These are phyloP conservation scores for Phytophthora hybrid DNA, from an alignment of 352 stramenopile genomes.

Conservation along the genomic window DNA sequence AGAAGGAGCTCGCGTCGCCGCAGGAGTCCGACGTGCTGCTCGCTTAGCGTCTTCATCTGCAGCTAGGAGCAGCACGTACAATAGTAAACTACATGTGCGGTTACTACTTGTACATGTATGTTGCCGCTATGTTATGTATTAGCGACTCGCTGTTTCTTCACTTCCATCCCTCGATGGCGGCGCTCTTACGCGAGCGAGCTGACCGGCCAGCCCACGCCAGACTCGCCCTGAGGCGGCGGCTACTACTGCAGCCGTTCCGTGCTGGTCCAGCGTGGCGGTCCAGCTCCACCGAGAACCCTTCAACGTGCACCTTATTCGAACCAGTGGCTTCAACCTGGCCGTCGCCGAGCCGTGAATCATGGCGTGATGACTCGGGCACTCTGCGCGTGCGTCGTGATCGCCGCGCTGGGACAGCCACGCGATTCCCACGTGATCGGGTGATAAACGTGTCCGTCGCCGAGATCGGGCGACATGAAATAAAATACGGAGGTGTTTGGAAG, in stretches of 20 bases:
- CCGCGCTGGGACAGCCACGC: not conserved
- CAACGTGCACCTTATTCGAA: constrained; percentile 24
- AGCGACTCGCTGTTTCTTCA: no score
- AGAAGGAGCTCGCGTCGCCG: constrained; percentile 32
- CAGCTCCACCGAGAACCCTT: constrained; percentile 27
- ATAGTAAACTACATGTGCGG: no score
- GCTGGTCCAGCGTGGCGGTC: constrained; percentile 15
- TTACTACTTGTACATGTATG: no score
- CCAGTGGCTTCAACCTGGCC: constrained; percentile 16
- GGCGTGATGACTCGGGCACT: constrained; percentile 21
- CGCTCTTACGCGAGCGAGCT: no score
- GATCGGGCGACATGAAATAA: not conserved
- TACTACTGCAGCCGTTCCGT: constrained; percentile 6
- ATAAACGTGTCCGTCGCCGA: constrained; percentile 11
- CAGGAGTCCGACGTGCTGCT: constrained; percentile 44
- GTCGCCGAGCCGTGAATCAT: not conserved
- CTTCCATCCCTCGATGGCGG: no score
- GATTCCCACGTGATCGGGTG: not conserved
- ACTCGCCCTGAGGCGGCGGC: not conserved
- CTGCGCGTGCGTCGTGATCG: constrained; percentile 27
- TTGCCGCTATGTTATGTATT: no score
- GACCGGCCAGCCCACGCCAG: not conserved
- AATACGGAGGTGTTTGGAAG: not conserved
- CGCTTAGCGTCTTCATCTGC: constrained; percentile 18
- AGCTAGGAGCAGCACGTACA: no score